Evolutionary conservation across 2,329 filamentous ascomycete species (phyloP), one percentile per base, ranked within the genome.

Genomic region (Cladophialophora yegresii): DNA sequence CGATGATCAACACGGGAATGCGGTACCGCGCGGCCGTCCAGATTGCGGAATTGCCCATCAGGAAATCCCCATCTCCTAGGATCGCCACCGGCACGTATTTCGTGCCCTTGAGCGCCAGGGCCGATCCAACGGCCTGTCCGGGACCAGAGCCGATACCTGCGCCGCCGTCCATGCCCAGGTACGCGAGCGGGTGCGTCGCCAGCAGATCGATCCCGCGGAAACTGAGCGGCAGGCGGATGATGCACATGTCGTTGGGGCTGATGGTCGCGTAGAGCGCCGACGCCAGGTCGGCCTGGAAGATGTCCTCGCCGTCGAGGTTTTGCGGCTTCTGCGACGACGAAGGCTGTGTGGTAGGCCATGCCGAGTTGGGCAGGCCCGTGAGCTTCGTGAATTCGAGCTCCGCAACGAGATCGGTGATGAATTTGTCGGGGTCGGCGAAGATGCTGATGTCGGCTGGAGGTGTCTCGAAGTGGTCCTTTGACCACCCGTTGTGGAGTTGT

Each of bases 401-500:
- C 20, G 36, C 54, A 5, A 57, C 54, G 23, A 57, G 54, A 28
- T 57, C 54, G 36, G 54, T 57, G 36, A 57, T 57, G 23, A 57
- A 57, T 20, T 57, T 57, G 36, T 57, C 54, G 3, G 54, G 54
- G 36, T 57, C 54, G 20, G 54, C 54, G 23, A 57, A 57, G 36
- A 57, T 57, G 36, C 54, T 57, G 36, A 57, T 57, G 23, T 57
- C 54, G 2, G 54, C 54, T 2, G 54, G 54, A 1, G 54, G 54
- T n/a, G 32, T 45, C 54, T 57, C 54, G 36, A 57, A 57, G 28
- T 57, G 54, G 36, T 57, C 54, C 36, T 57, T 57, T 6, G 54
- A 57, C 54, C 54, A 57, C 16, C 54, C 54, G n/a, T 57, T 57
- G 16, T 57, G 54, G 36, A 57, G 54, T 36, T 57, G 54, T 33